These are phyloP conservation scores for Lichina pygmaea DNA, from an alignment of 495 filamentous ascomycete species.

Conservation along the genomic window DNA sequence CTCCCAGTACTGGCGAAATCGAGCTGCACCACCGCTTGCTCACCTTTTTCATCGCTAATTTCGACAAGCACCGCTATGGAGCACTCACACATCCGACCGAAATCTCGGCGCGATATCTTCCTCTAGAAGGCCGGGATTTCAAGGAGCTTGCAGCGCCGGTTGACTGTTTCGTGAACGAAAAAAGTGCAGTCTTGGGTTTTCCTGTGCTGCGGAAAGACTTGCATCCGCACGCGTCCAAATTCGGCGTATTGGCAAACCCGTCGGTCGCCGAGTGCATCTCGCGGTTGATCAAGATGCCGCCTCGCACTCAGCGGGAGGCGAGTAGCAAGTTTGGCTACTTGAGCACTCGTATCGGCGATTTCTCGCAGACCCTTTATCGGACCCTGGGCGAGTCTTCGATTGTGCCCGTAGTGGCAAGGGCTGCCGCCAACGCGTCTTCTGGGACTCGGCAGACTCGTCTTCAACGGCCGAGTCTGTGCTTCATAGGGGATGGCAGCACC, in stretches of 20 bases:
- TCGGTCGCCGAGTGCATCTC: conserved; percentile 47
- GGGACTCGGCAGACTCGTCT: background rate
- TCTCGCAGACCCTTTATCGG: conserved; percentile 21
- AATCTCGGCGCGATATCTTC: conserved; percentile 37
- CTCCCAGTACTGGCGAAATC: conserved; percentile 25
- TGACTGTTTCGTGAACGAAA: conserved; percentile 59
- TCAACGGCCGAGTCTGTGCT: conserved; percentile 35
- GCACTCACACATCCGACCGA: background rate
- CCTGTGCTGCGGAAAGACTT: conserved; percentile 46
- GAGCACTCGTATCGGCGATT: conserved; percentile 42
- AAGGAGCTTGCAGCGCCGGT: conserved; percentile 36
- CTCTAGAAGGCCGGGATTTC: conserved; percentile 31
- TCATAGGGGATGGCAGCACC: conserved; percentile 42
- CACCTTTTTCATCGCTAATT: conserved; percentile 59
- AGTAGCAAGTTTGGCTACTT: conserved; percentile 56
- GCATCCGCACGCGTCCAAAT: conserved; percentile 46
- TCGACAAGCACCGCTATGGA: conserved; percentile 46
- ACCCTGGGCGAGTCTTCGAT: conserved; percentile 34
- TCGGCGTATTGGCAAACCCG: conserved; percentile 62
- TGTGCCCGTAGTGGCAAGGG: conserved; percentile 28
- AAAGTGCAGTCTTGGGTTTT: conserved; percentile 51
- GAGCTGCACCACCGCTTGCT: conserved; percentile 34
- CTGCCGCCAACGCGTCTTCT: background rate
- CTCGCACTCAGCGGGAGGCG: conserved; percentile 32
- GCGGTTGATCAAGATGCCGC: conserved; percentile 39